Evolutionary conservation across 805 yeast genomes (phyloP).

Genomic region (Wickerhamiella australiensis): DNA sequence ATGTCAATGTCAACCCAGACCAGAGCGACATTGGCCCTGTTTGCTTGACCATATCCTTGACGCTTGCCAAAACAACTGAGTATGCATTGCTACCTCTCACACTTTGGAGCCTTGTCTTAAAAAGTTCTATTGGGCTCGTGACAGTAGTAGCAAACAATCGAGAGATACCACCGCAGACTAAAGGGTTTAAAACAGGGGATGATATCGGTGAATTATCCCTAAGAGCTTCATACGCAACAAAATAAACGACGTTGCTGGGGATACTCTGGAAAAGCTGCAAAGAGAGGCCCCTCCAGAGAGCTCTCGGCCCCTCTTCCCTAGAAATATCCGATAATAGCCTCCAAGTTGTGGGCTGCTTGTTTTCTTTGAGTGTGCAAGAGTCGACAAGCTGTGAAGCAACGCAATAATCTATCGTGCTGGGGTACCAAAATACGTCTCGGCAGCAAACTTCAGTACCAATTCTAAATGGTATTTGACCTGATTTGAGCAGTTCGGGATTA

Average conservation of each 20-base stretch:
- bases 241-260: constrained; percentile 87
- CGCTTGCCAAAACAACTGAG: constrained; percentile 36
- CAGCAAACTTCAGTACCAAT: constrained; percentile 33
- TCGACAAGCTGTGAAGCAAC: constrained; percentile 28
- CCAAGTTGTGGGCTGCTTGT: constrained; percentile 41
- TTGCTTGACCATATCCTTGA: constrained; percentile 37
- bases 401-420: constrained; percentile 29
- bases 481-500: background rate
- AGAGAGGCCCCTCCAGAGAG: constrained; percentile 84
- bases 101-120: constrained; percentile 85
- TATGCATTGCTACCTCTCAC: constrained; percentile 40
- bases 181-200: constrained; percentile 43
- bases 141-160: constrained; percentile 71
- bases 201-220: constrained; percentile 59
- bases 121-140: constrained; percentile 75
- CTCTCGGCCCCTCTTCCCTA: constrained; percentile 56
- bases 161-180: constrained; percentile 76
- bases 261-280: constrained; percentile 73
- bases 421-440: constrained; percentile 31
- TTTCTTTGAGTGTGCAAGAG: constrained; percentile 28
- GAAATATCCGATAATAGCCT: constrained; percentile 61
- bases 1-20: constrained; percentile 73
- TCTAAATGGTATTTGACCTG: background rate
- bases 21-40: constrained; percentile 59
- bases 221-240: constrained; percentile 81